Evolutionary conservation across 345 rosid species (phyloP).

Genomic region (Corchorus capsularis): DNA sequence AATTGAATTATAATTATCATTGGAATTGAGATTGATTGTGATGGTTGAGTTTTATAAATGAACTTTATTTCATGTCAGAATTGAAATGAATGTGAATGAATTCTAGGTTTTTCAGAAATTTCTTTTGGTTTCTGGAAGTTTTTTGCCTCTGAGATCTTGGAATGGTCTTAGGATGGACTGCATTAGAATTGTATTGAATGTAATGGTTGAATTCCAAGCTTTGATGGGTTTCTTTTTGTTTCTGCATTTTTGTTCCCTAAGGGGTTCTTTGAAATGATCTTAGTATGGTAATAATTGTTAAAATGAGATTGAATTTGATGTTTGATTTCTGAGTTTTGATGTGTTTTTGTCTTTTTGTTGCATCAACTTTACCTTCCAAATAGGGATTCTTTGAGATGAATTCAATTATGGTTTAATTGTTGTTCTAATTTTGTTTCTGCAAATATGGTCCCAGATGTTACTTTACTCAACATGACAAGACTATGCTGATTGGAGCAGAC

Average conservation of each 20-base stretch:
- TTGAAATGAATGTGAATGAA: neutral
- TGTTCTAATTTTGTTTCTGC: conserved; percentile 9
- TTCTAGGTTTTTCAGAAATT: neutral
- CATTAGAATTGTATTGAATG: neutral
- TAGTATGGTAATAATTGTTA: neutral
- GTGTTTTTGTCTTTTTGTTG: neutral
- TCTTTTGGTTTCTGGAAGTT: neutral
- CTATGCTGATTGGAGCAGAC: conserved; percentile 85
- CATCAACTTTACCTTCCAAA: neutral
- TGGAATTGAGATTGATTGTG: neutral
- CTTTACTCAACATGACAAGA: conserved; percentile 79
- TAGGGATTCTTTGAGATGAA: neutral
- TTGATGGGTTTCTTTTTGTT: neutral
- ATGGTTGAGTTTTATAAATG: neutral
- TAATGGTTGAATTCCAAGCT: neutral
- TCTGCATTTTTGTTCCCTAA: neutral
- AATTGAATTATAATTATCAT: neutral
- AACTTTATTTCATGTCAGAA: too few relatives aligned
- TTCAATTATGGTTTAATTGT: conserved; percentile 10
- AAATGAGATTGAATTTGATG: neutral
- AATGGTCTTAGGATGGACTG: neutral
- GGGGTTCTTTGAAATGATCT: neutral
- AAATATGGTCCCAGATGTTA: conserved; percentile 53
- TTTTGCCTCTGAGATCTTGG: neutral
- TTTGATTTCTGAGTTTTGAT: conserved; percentile 11